Evolutionary conservation across 2,329 filamentous ascomycete genomes (phyloP).

Genomic region (Pseudopyrenochaeta lycopersici): DNA sequence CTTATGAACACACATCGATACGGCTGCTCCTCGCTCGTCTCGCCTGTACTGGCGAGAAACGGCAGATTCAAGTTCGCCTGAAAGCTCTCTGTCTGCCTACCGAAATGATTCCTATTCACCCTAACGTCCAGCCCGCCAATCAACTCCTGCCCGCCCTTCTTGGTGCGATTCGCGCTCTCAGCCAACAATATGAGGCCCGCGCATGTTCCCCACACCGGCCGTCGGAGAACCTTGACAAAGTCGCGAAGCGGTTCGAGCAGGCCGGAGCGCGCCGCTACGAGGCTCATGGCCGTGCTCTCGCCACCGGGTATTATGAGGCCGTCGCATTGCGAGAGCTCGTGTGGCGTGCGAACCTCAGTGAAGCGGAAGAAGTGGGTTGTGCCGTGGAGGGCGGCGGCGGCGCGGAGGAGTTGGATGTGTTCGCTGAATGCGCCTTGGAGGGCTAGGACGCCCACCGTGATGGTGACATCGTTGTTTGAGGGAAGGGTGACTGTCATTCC

Average conservation of each 20-base stretch:
- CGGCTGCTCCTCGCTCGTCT: conserved; percentile 49
- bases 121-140: conserved; percentile 91
- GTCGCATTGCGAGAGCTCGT: conserved; percentile 76
- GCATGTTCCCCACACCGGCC: conserved; percentile 95
- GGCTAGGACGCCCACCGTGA: conserved; percentile 73
- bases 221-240: conserved; percentile 86
- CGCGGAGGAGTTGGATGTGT: conserved; percentile 80
- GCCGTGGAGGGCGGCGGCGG: conserved; percentile 61
- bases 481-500: conserved; percentile 37
- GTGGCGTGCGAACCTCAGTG: conserved; percentile 79
- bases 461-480: conserved; percentile 52
- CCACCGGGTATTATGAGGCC: conserved; percentile 91
- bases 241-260: conserved; percentile 84
- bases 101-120: conserved; percentile 94
- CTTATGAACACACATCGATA: conserved; percentile 93
- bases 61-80: conserved; percentile 76
- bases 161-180: conserved; percentile 86
- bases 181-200: conserved; percentile 92
- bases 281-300: conserved; percentile 91
- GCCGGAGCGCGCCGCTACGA: conserved; percentile 83
- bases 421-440: conserved; percentile 94
- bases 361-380: conserved; percentile 64
- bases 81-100: conserved; percentile 91
- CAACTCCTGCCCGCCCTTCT: conserved; percentile 89
- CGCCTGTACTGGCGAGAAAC: conserved; percentile 63